Conservation (phyloP, 805 yeast genomes). For the Myxozyma mucilagina region DNA sequence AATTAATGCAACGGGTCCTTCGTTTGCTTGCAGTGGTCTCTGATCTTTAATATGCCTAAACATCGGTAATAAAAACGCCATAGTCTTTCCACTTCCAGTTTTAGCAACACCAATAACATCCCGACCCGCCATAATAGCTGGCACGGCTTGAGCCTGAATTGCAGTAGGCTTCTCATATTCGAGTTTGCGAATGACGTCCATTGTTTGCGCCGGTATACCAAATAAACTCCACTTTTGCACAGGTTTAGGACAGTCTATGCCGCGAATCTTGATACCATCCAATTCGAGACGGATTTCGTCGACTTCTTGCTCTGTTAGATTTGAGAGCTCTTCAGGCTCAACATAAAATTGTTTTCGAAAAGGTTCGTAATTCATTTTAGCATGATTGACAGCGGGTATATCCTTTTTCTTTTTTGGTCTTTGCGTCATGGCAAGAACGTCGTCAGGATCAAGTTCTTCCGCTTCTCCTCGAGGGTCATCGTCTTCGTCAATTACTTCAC, state of each 20-base stretch:
- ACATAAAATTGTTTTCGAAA: slow-evolving; percentile 64
- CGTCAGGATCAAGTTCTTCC: slow-evolving; percentile 39
- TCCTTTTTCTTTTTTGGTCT: slow-evolving; percentile 51
- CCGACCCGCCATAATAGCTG: slow-evolving; percentile 83
- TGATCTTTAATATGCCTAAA: slow-evolving; percentile 82
- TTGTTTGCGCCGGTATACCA: slow-evolving; percentile 65
- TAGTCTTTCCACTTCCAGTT: slow-evolving; percentile 95
- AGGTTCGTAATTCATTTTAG: slow-evolving; percentile 49
- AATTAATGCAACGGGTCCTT: slow-evolving; percentile 77
- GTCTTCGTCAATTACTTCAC: slow-evolving; percentile 20
- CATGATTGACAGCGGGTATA: slow-evolving; percentile 51
- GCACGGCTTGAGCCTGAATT: slow-evolving; percentile 87
- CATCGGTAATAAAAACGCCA: slow-evolving; percentile 82
- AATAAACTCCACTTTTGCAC: slow-evolving; percentile 76
- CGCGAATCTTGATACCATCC: slow-evolving; percentile 69
- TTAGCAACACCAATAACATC: slow-evolving; percentile 94
- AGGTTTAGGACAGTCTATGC: slow-evolving; percentile 61
- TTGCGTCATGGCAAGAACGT: slow-evolving; percentile 38
- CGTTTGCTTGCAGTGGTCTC: slow-evolving; percentile 48
- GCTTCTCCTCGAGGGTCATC: slow-evolving; percentile 36
- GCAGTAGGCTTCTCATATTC: slow-evolving; percentile 71
- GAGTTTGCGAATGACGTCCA: slow-evolving; percentile 53
- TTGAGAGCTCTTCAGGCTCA: slow-evolving; percentile 56
- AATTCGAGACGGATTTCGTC: slow-evolving; percentile 52
- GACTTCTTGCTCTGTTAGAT: slow-evolving; percentile 57